These are phyloP conservation scores for Emmonsiellopsis sp. DNA, from an alignment of 2,329 filamentous ascomycete genomes.

Conservation along the genomic window DNA sequence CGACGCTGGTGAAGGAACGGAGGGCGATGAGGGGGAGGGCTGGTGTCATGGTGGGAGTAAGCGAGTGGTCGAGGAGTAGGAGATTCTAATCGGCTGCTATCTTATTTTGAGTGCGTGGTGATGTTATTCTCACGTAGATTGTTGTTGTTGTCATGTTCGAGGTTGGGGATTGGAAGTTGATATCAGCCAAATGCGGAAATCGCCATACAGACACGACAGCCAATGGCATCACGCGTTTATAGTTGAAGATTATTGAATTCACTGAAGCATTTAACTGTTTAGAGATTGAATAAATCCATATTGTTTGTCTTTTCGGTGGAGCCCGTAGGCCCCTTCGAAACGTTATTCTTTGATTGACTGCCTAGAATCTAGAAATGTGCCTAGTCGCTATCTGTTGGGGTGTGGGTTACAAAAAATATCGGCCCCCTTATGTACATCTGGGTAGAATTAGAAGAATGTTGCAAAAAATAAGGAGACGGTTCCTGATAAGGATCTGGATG, in stretches of 20 bases:
- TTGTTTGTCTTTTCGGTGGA: background rate
- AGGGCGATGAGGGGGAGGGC: background rate
- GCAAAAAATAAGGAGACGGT: background rate
- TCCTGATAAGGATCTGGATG: background rate
- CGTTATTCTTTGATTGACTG: conserved; percentile 1
- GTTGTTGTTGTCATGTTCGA: background rate
- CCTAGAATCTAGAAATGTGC: conserved; percentile 3
- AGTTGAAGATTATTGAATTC: conserved; percentile 18
- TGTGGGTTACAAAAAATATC: background rate
- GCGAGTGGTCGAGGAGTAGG: background rate
- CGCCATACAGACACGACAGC: too few species aligned
- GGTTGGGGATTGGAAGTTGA: background rate
- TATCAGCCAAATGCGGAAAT: too few species aligned
- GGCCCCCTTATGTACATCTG: background rate
- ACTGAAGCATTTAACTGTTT: background rate
- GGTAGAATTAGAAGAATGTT: background rate
- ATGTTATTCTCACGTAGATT: conserved; percentile 32
- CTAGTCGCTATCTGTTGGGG: background rate
- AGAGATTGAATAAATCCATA: background rate
- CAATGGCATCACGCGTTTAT: background rate
- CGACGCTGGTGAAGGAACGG: background rate
- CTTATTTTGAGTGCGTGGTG: conserved; percentile 2
- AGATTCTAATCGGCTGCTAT: background rate
- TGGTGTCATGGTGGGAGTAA: background rate
- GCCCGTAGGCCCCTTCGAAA: conserved; percentile 5